Percentiles rank a stretch among this genome's conserved stretches.
Evolutionary conservation across 345 rosid species (phyloP).

Genomic region (Dipteronia sinensis): DNA sequence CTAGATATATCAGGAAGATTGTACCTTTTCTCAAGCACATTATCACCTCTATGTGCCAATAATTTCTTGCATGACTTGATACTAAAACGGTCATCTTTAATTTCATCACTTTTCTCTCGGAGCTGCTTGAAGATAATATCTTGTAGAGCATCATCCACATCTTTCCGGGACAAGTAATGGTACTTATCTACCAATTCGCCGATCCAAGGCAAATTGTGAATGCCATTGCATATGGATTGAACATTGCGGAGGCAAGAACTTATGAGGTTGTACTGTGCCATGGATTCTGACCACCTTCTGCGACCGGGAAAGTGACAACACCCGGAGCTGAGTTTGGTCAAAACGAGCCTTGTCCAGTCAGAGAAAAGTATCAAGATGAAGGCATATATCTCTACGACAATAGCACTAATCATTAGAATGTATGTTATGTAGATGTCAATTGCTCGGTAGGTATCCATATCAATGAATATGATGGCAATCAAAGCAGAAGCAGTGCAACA

Average conservation of each 20-base stretch:
- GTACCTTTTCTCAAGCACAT: not conserved
- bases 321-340: not conserved
- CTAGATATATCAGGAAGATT: not conserved
- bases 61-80: not conserved
- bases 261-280: not conserved
- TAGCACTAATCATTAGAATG: conserved; percentile 5
- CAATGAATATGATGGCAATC: not conserved
- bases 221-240: not conserved
- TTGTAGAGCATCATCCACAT: not conserved
- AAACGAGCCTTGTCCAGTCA: not conserved
- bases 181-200: not conserved
- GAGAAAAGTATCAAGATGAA: not conserved
- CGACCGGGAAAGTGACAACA: not conserved
- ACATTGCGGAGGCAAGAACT: not conserved
- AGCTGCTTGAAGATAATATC: not conserved
- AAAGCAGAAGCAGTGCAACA: not conserved
- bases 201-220: not conserved
- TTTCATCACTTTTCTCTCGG: not conserved
- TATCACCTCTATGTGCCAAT: not conserved
- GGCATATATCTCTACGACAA: not conserved
- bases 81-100: not conserved
- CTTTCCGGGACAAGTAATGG: not conserved
- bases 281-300: not conserved
- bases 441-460: not conserved
- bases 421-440: not conserved